Evolutionary conservation across 331 rosid genomes (phyloP).

Genomic region (Acacia concinna): DNA sequence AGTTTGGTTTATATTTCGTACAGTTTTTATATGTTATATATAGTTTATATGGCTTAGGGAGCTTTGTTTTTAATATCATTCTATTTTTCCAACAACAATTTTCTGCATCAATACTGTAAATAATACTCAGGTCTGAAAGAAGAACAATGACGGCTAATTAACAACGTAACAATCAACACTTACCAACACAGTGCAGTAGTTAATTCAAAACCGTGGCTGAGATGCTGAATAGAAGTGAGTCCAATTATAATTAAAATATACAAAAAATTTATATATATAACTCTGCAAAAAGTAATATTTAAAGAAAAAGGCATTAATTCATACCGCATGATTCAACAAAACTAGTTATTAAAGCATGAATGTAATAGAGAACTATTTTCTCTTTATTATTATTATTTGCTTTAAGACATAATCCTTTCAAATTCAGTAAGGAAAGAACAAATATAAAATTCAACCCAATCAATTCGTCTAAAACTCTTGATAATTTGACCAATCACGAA

Average conservation of each 20-base stretch:
- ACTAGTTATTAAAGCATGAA: not conserved
- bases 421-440: too few species aligned
- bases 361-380: too few species aligned
- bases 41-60: not conserved
- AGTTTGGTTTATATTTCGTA: slow-evolving; percentile 24
- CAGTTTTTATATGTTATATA: not conserved
- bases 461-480: not conserved
- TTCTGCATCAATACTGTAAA: not conserved
- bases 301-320: too few species aligned
- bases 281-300: too few species aligned
- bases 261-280: too few species aligned
- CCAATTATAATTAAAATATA: too few species aligned
- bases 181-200: too few species aligned
- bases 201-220: too few species aligned
- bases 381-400: too few species aligned
- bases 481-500: not conserved
- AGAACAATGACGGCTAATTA: not conserved
- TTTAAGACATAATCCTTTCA: not conserved
- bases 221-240: too few species aligned
- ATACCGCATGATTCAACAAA: not conserved
- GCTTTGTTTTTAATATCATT: not conserved
- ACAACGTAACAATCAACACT: not conserved
- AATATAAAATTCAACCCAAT: not conserved
- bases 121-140: not conserved
- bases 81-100: not conserved